Evolutionary conservation across 1,139 yeast species (phyloP).

Genomic region (Saccharomyces hybrid): DNA sequence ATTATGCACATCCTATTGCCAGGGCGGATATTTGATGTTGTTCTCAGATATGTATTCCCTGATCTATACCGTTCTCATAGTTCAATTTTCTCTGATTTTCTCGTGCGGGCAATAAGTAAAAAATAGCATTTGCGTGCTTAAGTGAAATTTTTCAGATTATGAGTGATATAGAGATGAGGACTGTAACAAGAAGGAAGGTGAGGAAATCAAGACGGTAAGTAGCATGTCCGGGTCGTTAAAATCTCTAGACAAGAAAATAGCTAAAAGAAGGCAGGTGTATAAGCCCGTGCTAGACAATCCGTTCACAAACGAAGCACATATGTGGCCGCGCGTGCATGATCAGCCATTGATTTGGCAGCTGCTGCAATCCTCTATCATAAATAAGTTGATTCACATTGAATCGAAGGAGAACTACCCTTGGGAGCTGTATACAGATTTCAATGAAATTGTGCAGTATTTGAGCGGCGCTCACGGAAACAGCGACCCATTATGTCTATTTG

Average conservation of each 20-base stretch:
- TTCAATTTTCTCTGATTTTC: not conserved
- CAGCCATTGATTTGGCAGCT: constrained; percentile 23
- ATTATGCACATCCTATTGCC: not conserved
- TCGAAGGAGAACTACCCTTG: constrained; percentile 16
- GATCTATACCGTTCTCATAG: not conserved
- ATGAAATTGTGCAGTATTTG: constrained; percentile 17
- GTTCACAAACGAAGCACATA: constrained; percentile 21
- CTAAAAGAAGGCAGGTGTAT: constrained; percentile 26
- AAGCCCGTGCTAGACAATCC: constrained; percentile 28
- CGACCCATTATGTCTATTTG: constrained; percentile 17
- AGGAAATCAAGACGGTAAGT: not conserved
- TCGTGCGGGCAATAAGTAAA: not conserved
- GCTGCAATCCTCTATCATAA: constrained; percentile 17
- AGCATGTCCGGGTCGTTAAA: constrained; percentile 11
- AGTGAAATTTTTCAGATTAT: not conserved
- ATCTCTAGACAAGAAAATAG: constrained; percentile 19
- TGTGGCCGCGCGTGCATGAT: constrained; percentile 28
- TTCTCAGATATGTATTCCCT: not conserved
- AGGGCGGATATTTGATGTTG: not conserved
- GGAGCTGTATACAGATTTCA: constrained; percentile 16
- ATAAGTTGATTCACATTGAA: constrained; percentile 9
- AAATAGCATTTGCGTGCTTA: not conserved
- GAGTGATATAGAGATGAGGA: not conserved
- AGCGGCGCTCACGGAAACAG: constrained; percentile 3
- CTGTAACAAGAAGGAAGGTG: not conserved